Base-by-base conservation (phyloP, 2,329 filamentous ascomycete species). In the Trichoderma afroharzianum region DNA sequence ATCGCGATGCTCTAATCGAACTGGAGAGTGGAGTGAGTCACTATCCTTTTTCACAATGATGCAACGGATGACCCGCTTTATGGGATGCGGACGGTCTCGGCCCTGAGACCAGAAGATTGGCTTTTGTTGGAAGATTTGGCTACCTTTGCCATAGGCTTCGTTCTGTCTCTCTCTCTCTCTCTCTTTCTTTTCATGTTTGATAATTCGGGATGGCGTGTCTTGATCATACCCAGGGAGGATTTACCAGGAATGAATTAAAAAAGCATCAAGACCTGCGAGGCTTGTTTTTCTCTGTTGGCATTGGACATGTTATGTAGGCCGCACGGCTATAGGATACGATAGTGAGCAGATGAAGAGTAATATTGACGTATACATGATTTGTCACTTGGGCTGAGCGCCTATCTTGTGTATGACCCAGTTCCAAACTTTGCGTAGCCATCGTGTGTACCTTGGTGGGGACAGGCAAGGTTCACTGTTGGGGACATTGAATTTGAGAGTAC, bases 181-280 rank as follows among this genome's bases (percentile, higher is more conserved):
- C n/a, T 43, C 21, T 43, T 36, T n/a, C 21, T 64, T 32, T 63
- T 43, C 18, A 59, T 50, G 62, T 28, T n/a, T 62, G 57, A 47
- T 26, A 53, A 36, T 53, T 47, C 39, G 57, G 57, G 32, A 69
- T 36, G 24, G 47, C 32, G 63, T 57, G 53, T 26, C 50, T 67
- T 58, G 63, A 62, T 36, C 66, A 69, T 69, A 69, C 66, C 55
- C 66, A 62, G 57, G 66, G 66, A 62, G 57, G 57, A 58, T 69
- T 59, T 30, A 61, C 11, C 32, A 61, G 55, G 66, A 69, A 62
- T 21, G 66, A 53, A 33, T 36, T 47, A 30, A 62, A 69, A 61
- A 62, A 50, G 43, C 21, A 59, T 47, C 50, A 58, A 57, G 68
- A 66, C 26, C 24, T 63, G 18, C 9, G 28, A 50, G 36, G n/a